Percentiles rank a stretch among this genome's conserved stretches.
phyloP scores from a whole-genome alignment of 495 filamentous ascomycete species.

The Filosporella fistucella region DNA sequence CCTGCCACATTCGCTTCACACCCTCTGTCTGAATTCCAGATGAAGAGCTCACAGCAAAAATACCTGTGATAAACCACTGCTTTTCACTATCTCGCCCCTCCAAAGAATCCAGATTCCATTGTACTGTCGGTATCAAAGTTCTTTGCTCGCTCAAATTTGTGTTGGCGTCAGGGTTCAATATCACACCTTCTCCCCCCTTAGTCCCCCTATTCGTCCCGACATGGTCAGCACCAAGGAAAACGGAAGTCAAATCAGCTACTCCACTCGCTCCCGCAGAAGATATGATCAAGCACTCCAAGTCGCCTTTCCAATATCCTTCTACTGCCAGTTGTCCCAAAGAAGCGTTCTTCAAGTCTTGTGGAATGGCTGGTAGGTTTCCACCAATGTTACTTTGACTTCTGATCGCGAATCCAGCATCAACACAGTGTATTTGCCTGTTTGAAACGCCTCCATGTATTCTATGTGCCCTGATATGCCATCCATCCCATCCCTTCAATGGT shows the following conservation, averaged over 20 bases:
- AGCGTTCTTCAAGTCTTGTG: not conserved
- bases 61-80: not conserved
- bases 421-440: slow-evolving; percentile 33
- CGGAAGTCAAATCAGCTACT: slow-evolving; percentile 34
- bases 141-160: not conserved
- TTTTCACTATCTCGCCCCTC: not conserved
- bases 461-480: not conserved
- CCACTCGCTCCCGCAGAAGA: slow-evolving; percentile 24
- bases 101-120: not conserved
- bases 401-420: slow-evolving; percentile 51
- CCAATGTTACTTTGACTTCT: slow-evolving; percentile 44
- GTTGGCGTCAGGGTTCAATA: not conserved
- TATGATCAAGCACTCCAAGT: not conserved
- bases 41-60: not conserved
- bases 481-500: not conserved
- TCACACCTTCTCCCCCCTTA: slow-evolving; percentile 30
- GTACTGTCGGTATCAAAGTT: slow-evolving; percentile 9
- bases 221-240: too few species aligned
- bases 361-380: slow-evolving; percentile 10
- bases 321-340: not conserved
- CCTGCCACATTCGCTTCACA: not conserved
- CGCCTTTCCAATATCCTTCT: slow-evolving; percentile 31
- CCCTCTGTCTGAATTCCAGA: not conserved
- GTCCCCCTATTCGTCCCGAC: too few species aligned
- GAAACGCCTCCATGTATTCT: slow-evolving; percentile 32